Conservation (phyloP, 2,329 filamentous ascomycete genomes). For the Penicillium sp. region DNA sequence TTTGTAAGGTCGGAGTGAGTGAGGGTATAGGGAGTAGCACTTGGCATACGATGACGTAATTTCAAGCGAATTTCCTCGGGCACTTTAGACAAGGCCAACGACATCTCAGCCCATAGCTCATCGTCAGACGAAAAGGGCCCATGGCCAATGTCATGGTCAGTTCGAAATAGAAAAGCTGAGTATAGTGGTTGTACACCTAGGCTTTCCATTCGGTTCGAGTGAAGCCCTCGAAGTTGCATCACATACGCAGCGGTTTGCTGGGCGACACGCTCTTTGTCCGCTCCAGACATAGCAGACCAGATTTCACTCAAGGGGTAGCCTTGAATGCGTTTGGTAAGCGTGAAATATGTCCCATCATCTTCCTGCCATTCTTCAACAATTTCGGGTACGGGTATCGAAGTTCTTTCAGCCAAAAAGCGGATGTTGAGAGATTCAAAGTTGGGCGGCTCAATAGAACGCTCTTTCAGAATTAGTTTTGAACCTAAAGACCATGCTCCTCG, state of each 20-base stretch:
- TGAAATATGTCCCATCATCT: too few relatives aligned
- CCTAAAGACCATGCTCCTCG: too few relatives aligned
- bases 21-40: too few relatives aligned
- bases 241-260: constrained; percentile 32
- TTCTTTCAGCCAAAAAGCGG: too few relatives aligned
- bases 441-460: too few relatives aligned
- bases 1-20: too few relatives aligned
- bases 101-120: constrained; percentile 26
- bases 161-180: not conserved
- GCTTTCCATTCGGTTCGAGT: not conserved
- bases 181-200: not conserved
- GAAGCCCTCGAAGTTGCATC: constrained; percentile 24
- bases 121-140: constrained; percentile 24
- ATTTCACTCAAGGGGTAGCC: not conserved
- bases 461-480: too few relatives aligned
- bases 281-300: too few relatives aligned
- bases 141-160: constrained; percentile 3
- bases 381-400: too few relatives aligned
- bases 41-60: constrained; percentile 10
- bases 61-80: constrained; percentile 19
- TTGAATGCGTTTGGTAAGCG: too few relatives aligned
- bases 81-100: constrained; percentile 16
- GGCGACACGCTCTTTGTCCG: constrained; percentile 32
- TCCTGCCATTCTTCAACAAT: too few relatives aligned
- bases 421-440: too few relatives aligned